Evolutionary conservation across 139 green algal genomes (phyloP), one percentile per base, ranked within the genome.

Genomic region (Haematococcus lacustris): DNA sequence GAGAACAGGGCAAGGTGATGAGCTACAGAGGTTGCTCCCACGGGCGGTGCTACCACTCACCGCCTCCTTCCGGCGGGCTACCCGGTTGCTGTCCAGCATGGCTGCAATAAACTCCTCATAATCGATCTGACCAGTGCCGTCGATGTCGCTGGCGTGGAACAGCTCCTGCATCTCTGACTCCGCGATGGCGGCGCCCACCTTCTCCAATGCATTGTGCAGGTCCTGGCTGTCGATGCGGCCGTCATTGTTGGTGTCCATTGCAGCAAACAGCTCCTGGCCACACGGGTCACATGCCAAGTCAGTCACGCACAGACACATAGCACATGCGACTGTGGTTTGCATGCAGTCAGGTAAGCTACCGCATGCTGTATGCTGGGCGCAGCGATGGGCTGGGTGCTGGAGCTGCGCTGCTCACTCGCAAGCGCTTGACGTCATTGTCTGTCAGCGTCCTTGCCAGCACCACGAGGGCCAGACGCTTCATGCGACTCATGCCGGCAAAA

Each of bases 21-120:
- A n/a, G n/a, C n/a, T n/a, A n/a, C n/a, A n/a, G n/a, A n/a, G n/a
- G n/a, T n/a, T n/a, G n/a, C n/a, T n/a, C n/a, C n/a, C n/a, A n/a
- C n/a, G n/a, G n/a, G n/a, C n/a, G n/a, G n/a, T n/a, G n/a, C n/a
- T n/a, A 64, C 5, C 26, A 68, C 57, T 74, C 72, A 88, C 73
- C 26, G 80, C 83, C 32, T 83, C 80, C 38, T 77, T 78, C 26
- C 80, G 60, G 25, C 76, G 64, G 0, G 79, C 79, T 38, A 88
- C 79, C 0, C 80, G 70, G 37, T 80, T 77, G 35, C 50, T 76
- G 73, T 86, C 80, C 5, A 88, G 78, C 83, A 88, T 88, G 35
- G 79, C 80, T 2, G 83, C 83, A 13, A 88, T 86, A 73, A 89
- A 89, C 79, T 86, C 81, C 77, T 89, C 84, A 57, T 89, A 89